Conservation (phyloP, 352 stramenopile genomes). For the Phytopythium litorale region DNA sequence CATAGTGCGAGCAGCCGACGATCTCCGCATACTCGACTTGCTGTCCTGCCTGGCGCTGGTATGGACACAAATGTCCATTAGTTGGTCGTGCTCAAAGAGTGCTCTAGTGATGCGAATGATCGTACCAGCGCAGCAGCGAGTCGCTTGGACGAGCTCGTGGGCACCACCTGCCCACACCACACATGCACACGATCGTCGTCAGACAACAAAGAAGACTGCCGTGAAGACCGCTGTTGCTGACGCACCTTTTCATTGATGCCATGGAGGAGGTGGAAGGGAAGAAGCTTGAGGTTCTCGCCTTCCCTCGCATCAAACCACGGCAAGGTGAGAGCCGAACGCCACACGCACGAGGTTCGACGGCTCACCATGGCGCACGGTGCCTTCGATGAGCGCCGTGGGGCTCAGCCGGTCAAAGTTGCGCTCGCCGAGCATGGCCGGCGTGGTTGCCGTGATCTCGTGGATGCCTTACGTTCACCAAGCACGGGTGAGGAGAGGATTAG, state of each 20-base stretch:
- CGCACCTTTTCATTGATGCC: conserved; percentile 30
- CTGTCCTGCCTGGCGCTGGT: conserved; percentile 38
- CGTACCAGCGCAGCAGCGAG: conserved; percentile 43
- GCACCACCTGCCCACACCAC: conserved; percentile 5
- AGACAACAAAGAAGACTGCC: neutral
- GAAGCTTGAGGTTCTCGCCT: conserved; percentile 13
- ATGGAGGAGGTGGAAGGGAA: conserved; percentile 55
- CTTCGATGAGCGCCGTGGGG: conserved; percentile 36
- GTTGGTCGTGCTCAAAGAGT: no score
- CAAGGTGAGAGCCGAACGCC: neutral
- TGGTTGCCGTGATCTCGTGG: conserved; percentile 72
- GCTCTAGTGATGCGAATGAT: neutral
- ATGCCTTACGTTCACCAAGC: conserved; percentile 22
- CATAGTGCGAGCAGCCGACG: conserved; percentile 45
- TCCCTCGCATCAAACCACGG: neutral
- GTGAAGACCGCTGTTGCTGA: no score
- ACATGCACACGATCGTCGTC: neutral
- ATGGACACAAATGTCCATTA: neutral
- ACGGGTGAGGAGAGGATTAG: neutral
- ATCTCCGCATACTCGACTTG: conserved; percentile 37
- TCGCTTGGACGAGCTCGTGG: conserved; percentile 54
- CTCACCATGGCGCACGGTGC: conserved; percentile 16
- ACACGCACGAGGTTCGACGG: neutral
- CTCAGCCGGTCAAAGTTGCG: conserved; percentile 50
- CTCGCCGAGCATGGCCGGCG: conserved; percentile 63